A percentile compares a stretch with the other conserved stretches of the same genome.
These are phyloP conservation scores for Monosporascus sp. DNA, from an alignment of 2,329 filamentous ascomycete species.

Conservation along the genomic window DNA sequence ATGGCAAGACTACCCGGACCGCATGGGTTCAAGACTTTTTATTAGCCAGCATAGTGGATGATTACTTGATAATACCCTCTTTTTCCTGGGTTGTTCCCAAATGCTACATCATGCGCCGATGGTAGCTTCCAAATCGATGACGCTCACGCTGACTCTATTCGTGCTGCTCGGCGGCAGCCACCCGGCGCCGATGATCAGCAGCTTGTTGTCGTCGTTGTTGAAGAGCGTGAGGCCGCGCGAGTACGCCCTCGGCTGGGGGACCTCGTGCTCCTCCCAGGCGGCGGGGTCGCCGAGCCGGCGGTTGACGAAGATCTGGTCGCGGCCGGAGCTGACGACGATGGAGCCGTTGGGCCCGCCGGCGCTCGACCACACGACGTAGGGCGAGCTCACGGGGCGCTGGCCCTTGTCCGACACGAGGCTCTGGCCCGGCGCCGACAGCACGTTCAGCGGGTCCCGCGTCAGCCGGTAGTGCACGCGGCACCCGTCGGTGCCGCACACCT, in stretches of 20 bases:
- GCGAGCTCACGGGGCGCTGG: conserved; percentile 14
- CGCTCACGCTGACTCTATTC: conserved; percentile 23
- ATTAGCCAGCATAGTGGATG: no score
- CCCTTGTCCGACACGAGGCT: conserved; percentile 11
- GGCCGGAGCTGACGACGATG: conserved; percentile 20
- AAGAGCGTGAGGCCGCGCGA: conserved; percentile 16
- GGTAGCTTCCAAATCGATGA: conserved; percentile 10
- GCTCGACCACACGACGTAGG: conserved; percentile 23
- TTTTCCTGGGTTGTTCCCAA: no score
- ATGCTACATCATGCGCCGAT: conserved; percentile 2
- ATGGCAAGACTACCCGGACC: no score
- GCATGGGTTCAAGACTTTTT: no score
- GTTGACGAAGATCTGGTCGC: conserved; percentile 20
- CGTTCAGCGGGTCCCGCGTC: conserved; percentile 13
- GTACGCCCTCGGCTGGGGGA: conserved; percentile 16
- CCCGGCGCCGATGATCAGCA: conserved; percentile 30
- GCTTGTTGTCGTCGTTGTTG: conserved; percentile 9
- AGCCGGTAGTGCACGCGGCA: conserved; percentile 21
- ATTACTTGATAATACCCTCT: no score
- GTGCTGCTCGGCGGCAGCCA: conserved; percentile 32
- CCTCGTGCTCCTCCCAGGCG: conserved; percentile 17
- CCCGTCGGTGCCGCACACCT: conserved; percentile 23
- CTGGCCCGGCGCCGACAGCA: conserved; percentile 11
- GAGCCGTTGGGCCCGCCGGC: conserved; percentile 19
- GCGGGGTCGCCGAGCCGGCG: conserved; percentile 14